Conservation (phyloP, 345 rosid species). For the Melastoma malabathricum region DNA sequence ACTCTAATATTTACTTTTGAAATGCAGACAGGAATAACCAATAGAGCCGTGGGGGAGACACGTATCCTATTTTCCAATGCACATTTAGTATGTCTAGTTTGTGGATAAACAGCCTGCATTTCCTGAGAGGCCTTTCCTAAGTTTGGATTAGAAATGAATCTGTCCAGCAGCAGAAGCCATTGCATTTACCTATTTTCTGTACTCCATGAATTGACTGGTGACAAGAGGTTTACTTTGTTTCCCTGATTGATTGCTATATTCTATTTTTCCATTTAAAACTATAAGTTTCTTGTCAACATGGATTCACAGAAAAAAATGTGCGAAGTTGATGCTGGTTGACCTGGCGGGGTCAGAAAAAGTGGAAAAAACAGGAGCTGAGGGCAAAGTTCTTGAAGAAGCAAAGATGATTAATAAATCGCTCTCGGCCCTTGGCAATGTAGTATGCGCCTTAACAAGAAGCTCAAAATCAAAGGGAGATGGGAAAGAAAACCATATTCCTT, state of each 20-base stretch:
- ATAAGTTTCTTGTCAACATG: background rate
- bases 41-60: constrained; percentile 87
- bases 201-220: constrained; percentile 37
- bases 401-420: constrained; percentile 87
- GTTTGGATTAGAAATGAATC: constrained; percentile 59
- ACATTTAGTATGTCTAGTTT: background rate
- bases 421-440: constrained; percentile 80
- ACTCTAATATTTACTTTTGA: constrained; percentile 16
- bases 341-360: constrained; percentile 92
- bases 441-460: constrained; percentile 71
- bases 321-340: constrained; percentile 74
- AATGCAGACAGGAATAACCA: constrained; percentile 64
- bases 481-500: constrained; percentile 63
- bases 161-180: constrained; percentile 90
- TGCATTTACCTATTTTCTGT: constrained; percentile 48
- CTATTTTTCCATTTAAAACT: background rate
- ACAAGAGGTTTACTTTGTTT: constrained; percentile 34
- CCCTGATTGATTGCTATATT: background rate
- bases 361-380: constrained; percentile 95
- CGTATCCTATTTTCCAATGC: constrained; percentile 40
- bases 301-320: constrained; percentile 35
- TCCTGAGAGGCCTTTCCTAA: constrained; percentile 17
- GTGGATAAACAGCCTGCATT: background rate
- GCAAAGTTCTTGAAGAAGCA: constrained; percentile 85
- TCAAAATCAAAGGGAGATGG: constrained; percentile 13